Base-by-base conservation (phyloP, 31 red algal genomes). In the Odonthalia washingtoniensis region DNA sequence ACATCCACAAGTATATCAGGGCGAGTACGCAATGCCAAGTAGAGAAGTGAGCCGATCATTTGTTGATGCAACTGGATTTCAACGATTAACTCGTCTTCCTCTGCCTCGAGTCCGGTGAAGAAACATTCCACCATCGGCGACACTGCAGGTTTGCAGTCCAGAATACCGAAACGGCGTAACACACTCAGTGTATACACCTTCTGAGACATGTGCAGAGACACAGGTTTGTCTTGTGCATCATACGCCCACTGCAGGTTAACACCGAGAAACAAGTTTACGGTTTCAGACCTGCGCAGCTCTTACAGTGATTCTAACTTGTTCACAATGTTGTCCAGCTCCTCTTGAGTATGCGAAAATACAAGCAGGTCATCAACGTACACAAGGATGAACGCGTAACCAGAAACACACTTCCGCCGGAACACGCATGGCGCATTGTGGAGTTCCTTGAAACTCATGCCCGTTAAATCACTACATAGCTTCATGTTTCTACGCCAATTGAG, bases 21-120 rank as follows among this genome's bases (percentile, higher is more conserved):
- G 18, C 77, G 46, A 5, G 77, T 81, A 5, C 27, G 46, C 4
- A 81, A 21, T 61, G 43, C 49, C 9, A 81, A 36, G 77, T 81
- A 81, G 27, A 81, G 77, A 30, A 65, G 77, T 33, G 77, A 81
- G 6, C 36, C 77, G 28, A 81, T 39, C 46, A 61, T 81, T 27
- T 77, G 74, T 44, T 77, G 35, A 44, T 77, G 27, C 17, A 77
- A 37, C 43, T 46, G 12, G 12, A 28, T 18, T 16, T 44, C 12
- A 12, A 12, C 35, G 24, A 44, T 16, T 5, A 38, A 18, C 38
- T 77, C 37, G 18, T 77, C 39, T 37, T 18, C 39, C 74, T 77
- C 74, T 27, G 74, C 16, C 5, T 12, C 74, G 18, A 44, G 38
- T 28, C 35, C 74, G 18, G 41, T 63, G 18, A 44, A 77, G 37